These are phyloP conservation scores for Penicillium maclennaniae DNA, from an alignment of 495 filamentous ascomycete genomes.

Conservation along the genomic window DNA sequence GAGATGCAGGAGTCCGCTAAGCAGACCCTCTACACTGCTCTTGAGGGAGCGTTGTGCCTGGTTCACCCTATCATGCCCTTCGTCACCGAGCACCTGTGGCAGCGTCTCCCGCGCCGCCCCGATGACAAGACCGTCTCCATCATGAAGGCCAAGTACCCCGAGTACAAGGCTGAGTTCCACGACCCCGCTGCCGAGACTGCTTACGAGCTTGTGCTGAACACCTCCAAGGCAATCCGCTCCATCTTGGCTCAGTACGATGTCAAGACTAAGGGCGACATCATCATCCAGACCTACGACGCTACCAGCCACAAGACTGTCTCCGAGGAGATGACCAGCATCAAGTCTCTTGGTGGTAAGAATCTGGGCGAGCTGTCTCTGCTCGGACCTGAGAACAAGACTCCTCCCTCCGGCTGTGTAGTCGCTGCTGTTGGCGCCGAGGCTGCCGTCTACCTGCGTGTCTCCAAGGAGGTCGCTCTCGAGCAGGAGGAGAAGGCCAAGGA, in stretches of 20 bases:
- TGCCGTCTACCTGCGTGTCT: constrained; percentile 66
- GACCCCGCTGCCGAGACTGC: constrained; percentile 55
- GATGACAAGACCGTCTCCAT: constrained; percentile 62
- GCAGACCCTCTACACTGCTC: constrained; percentile 62
- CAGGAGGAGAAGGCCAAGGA: constrained; percentile 60
- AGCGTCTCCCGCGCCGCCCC: constrained; percentile 64
- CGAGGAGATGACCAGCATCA: constrained; percentile 56
- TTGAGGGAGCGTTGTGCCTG: constrained; percentile 63
- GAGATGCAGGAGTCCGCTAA: constrained; percentile 58
- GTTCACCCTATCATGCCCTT: constrained; percentile 81
- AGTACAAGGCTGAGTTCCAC: constrained; percentile 51
- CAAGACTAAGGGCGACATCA: constrained; percentile 53
- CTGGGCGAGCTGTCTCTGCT: constrained; percentile 49
- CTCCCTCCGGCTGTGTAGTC: constrained; percentile 67
- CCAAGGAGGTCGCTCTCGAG: constrained; percentile 64
- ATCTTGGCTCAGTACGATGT: constrained; percentile 56
- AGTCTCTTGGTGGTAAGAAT: constrained; percentile 61
- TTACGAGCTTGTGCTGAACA: constrained; percentile 62
- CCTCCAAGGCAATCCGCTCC: constrained; percentile 54
- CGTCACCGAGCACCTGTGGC: constrained; percentile 76
- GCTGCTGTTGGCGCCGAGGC: constrained; percentile 62
- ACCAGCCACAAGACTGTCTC: constrained; percentile 53
- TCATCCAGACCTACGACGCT: constrained; percentile 57
- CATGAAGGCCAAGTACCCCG: constrained; percentile 64
- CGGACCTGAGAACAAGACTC: constrained; percentile 45